Evolutionary conservation across 2,329 filamentous ascomycete species (phyloP), one percentile per base, ranked within the genome.

Genomic region (Aspergillus sp.): DNA sequence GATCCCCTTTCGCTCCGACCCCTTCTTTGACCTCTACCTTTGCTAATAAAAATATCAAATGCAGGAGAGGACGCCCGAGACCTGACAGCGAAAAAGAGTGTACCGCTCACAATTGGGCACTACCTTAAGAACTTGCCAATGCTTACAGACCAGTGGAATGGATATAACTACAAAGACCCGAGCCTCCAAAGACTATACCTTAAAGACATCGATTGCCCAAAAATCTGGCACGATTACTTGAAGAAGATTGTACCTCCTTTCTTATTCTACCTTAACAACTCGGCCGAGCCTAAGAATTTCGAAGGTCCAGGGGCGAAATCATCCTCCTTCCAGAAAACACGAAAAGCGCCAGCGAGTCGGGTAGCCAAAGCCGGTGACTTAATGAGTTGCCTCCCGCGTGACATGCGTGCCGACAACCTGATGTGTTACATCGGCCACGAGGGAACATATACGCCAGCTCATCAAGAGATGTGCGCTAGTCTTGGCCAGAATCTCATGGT

Each of bases 341-440:
- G 74, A 71, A 32, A 78, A 76, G 36, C 78, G 48, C 80, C 72
- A 36, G 82, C 83, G 43, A 79, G 75, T n/a, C 82, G 82, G 0
- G 82, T 87, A 49, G 89, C 88, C 2, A 84, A 87, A 45, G 89
- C 92, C 2, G 93, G 93, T 6, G 95, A 99, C 69, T 77, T 99
- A 34, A 99, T 99, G 95, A 96, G 92, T 71, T 93, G 89, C 66
- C 81, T 99, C 4, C 91, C 92, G 0, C 78, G 83, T 43, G 85
- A 89, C 42, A 97, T 97, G 91, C 88, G 92, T 48, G 95, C 95
- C 0, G 88, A 96, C 70, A 99, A 99, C 62, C 81, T 99, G 65
- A 97, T 97, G 95, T 98, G 93, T 72, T 99, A 99, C 68, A 89
- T 98, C 66, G 95, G 95, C 0, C 93, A 98, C 67, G 95, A 99